Evolutionary conservation across 2,329 filamentous ascomycete genomes (phyloP), one percentile per base, ranked within the genome.

Genomic region (Passalora sequoiae): DNA sequence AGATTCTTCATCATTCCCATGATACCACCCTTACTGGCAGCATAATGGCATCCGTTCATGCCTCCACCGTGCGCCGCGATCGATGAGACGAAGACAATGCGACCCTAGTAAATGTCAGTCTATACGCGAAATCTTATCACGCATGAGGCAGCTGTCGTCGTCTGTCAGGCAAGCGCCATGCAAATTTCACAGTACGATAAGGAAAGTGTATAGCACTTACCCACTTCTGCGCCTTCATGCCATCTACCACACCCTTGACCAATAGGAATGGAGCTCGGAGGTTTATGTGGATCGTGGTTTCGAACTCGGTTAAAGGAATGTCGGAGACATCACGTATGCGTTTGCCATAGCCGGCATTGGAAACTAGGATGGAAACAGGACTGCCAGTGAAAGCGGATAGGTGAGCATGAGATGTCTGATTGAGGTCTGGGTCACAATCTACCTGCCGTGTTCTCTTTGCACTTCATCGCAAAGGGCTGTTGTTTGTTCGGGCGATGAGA

Each of bases 1-100:
- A 84, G 67, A 50, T 82, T 83, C 57, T 74, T 77, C 75, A 82
- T 81, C 75, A 83, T 77, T 2, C 76, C 76, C 4, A 74, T 77
- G 48, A 82, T 58, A 2, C 79, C 80, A 24, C 50, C 55, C 20
- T 58, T 57, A 1, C 53, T 58, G 15, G 56, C 54, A 19, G 55
- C 53, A 32, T 58, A 57, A 41, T 60, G 54, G 35, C 51, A 58
- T 16, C 54, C 78, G 54, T 83, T 83, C 51, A 82, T 77, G 1
- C 80, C 80, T 10, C 77, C 79, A 1, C 80, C 80, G 27, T 76
- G 71, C 1, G 74, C 78, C 8, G 80, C 77, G 47, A 84, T 81
- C 29, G 76, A 80, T 7, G 76, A 80, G 52, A 83, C 73, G 54
- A 80, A 80, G 42, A 83, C 69, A 55, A 84, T 78, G 4, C 81